Evolutionary conservation across 1,284 basidiomycete genomes (phyloP).

Genomic region (Papiliotrema fonsecae): DNA sequence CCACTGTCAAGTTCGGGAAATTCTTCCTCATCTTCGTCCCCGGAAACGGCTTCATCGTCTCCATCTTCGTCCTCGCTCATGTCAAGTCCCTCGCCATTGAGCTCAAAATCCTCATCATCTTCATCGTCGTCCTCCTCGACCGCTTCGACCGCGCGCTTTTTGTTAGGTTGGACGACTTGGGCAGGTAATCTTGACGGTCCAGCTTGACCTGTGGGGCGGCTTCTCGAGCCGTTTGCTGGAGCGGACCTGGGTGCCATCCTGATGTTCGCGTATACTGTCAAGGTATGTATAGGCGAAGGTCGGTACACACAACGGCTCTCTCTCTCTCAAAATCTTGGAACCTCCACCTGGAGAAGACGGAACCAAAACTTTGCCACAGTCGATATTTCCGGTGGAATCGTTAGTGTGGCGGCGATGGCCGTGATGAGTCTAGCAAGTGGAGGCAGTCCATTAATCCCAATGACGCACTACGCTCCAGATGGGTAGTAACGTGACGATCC

Average conservation of each 20-base stretch:
- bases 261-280: background rate
- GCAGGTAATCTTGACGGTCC: conserved; percentile 16
- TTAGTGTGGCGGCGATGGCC: too few species aligned
- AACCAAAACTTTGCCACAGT: background rate
- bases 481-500: too few species aligned
- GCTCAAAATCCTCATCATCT: conserved; percentile 24
- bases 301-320: too few species aligned
- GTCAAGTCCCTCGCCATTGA: conserved; percentile 38
- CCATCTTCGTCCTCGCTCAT: conserved; percentile 29
- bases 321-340: conserved; percentile 10
- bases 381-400: too few species aligned
- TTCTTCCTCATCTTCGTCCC: conserved; percentile 34
- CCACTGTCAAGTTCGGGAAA: conserved; percentile 33
- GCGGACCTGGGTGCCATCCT: conserved; percentile 11
- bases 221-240: conserved; percentile 19
- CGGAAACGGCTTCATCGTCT: conserved; percentile 31
- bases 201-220: conserved; percentile 12
- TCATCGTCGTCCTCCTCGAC: conserved; percentile 20
- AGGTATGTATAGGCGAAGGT: too few species aligned
- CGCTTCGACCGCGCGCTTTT: conserved; percentile 20
- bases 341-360: conserved; percentile 1
- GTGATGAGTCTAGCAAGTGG: too few species aligned
- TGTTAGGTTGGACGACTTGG: background rate
- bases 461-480: too few species aligned
- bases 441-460: too few species aligned